phyloP scores from a whole-genome alignment of 345 rosid genomes.

The Moringa oleifera region DNA sequence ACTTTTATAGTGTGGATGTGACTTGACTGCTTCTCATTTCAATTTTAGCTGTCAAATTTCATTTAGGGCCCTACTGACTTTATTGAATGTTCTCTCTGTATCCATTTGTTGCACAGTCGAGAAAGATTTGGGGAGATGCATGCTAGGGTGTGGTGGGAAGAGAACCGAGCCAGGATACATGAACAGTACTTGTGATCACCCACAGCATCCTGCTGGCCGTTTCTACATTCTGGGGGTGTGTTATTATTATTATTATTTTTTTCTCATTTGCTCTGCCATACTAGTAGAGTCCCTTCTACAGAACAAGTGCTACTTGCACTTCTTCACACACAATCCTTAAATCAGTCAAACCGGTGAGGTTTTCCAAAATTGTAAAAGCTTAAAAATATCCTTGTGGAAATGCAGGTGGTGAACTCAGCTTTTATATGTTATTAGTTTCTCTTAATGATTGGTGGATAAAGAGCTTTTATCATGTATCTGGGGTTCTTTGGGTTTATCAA shows the following conservation, averaged over 20 bases:
- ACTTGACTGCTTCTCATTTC: background rate
- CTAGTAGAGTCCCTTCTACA: conserved; percentile 7
- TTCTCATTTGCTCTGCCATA: conserved; percentile 10
- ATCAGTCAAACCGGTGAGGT: conserved; percentile 3
- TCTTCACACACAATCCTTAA: conserved; percentile 1
- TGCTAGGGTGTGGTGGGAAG: conserved; percentile 98
- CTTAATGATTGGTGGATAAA: conserved; percentile 5
- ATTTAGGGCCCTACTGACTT: background rate
- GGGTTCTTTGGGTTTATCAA: conserved; percentile 9
- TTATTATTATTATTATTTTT: too few relatives aligned
- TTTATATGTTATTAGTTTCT: conserved; percentile 11
- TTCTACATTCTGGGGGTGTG: conserved; percentile 9
- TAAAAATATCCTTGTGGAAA: conserved; percentile 9
- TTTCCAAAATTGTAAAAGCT: conserved; percentile 4
- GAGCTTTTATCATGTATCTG: conserved; percentile 9
- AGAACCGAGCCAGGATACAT: conserved; percentile 89
- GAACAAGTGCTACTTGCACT: conserved; percentile 6
- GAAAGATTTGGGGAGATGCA: conserved; percentile 96
- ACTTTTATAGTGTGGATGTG: background rate
- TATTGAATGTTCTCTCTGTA: conserved; percentile 12
- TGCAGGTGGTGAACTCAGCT: background rate
- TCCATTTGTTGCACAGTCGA: conserved; percentile 52
- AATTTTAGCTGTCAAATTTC: background rate
- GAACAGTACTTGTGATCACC: conserved; percentile 69
- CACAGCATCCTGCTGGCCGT: background rate